phyloP scores from a whole-genome alignment of 2,329 filamentous ascomycete genomes.

The Parastagonospora nodorum region DNA sequence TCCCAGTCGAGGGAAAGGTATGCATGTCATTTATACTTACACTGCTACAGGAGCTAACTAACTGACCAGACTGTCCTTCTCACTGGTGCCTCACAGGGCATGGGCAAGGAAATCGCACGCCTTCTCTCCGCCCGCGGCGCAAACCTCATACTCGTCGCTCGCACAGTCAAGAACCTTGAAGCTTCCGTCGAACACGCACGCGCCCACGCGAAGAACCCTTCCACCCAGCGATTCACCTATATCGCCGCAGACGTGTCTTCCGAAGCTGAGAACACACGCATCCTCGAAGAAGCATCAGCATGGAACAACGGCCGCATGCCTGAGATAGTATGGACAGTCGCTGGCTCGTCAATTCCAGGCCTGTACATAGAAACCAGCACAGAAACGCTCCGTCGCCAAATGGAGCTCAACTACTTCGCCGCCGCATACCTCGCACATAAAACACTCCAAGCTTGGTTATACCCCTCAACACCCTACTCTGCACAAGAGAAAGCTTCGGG shows the following conservation, averaged over 20 bases:
- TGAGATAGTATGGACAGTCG: slow-evolving; percentile 91
- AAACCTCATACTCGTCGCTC: slow-evolving; percentile 82
- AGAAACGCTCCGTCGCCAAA: slow-evolving; percentile 71
- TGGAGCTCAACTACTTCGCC: slow-evolving; percentile 93
- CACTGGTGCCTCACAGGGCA: slow-evolving; percentile 90
- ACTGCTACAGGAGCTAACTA: slow-evolving; percentile 1
- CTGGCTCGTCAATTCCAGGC: slow-evolving; percentile 73
- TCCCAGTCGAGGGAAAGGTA: slow-evolving; percentile 85
- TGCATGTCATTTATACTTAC: slow-evolving; percentile 19
- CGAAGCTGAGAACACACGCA: slow-evolving; percentile 68
- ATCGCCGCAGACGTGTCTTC: slow-evolving; percentile 82
- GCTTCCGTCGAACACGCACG: slow-evolving; percentile 69
- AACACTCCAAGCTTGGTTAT: slow-evolving; percentile 75
- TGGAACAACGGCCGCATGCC: slow-evolving; percentile 79
- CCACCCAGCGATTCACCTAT: slow-evolving; percentile 77
- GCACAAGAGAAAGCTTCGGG: slow-evolving; percentile 29
- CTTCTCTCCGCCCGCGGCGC: slow-evolving; percentile 83
- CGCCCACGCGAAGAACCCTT: slow-evolving; percentile 67
- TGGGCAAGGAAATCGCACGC: slow-evolving; percentile 77
- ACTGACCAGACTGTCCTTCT: slow-evolving; percentile 75
- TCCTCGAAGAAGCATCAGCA: slow-evolving; percentile 72
- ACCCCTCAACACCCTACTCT: slow-evolving; percentile 44
- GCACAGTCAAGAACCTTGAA: slow-evolving; percentile 75
- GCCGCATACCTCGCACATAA: slow-evolving; percentile 85
- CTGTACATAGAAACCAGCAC: slow-evolving; percentile 79